Evolutionary conservation across 257 asterid genomes (phyloP).

Genomic region (Ehretia macrophylla): DNA sequence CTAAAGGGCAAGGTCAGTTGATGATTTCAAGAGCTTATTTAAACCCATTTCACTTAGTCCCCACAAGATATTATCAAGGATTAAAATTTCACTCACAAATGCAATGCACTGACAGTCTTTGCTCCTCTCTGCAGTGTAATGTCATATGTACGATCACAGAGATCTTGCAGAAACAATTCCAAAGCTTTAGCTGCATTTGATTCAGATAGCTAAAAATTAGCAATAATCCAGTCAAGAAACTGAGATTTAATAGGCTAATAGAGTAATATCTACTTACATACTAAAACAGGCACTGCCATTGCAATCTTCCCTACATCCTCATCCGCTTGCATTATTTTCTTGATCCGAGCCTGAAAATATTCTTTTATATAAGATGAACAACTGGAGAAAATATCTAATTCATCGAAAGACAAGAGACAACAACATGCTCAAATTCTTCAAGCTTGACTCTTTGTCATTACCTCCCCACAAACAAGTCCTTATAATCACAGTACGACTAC

Average conservation of each 20-base stretch:
- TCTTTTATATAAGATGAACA: background rate
- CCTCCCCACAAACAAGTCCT: too few species aligned
- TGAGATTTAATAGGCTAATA: background rate
- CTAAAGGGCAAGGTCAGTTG: background rate
- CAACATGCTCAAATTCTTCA: background rate
- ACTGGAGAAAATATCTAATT: background rate
- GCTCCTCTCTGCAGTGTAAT: constrained; percentile 92
- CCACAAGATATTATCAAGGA: background rate
- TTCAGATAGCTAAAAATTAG: constrained; percentile 9
- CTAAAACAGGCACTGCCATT: constrained; percentile 93
- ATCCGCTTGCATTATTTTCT: constrained; percentile 96
- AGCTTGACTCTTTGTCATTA: too few species aligned
- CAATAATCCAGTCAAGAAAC: background rate
- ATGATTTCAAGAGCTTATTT: background rate
- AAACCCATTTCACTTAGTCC: too few species aligned
- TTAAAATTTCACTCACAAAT: constrained; percentile 51
- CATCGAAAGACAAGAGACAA: background rate
- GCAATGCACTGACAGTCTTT: constrained; percentile 85
- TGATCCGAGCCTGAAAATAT: constrained; percentile 67
- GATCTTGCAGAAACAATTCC: constrained; percentile 97
- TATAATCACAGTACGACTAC: too few species aligned
- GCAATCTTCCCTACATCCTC: constrained; percentile 99
- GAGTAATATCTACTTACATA: constrained; percentile 50
- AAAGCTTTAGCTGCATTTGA: constrained; percentile 80
- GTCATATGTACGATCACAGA: constrained; percentile 94